Evolutionary conservation across 306 rosid species (phyloP), one percentile per base, ranked within the genome.

Genomic region (Citrullus mucosospermus): DNA sequence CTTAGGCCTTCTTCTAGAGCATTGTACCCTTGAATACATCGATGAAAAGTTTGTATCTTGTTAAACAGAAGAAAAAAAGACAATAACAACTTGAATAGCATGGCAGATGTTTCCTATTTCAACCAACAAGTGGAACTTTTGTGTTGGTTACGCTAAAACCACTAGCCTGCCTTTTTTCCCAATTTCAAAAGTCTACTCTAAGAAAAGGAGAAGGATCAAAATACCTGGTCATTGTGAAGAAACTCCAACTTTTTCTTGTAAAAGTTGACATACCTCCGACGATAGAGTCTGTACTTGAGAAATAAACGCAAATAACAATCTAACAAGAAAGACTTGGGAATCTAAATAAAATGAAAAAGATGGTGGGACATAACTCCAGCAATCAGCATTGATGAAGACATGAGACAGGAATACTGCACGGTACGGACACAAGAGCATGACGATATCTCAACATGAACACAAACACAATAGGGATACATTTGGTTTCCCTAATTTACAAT

Each of bases 171-270:
- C 16, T 25, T 22, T 70, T n/a, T 20, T 20, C 76, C 1, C 8
- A 22, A 70, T 70, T 70, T 44, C 57, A 2, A n/a, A 5, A 39
- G 55, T 12, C 6, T 44, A 48, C 41, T 3, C 36, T 48, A n/a
- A 71, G 77, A 10, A 6, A 50, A 48, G 39, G 46, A n/a, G 36
- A 51, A 72, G 59, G 43, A 72, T 50, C 57, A 65, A 65, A 80
- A 83, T 82, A 95, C 97, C 96, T 90, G 97, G 53, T 92, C 95
- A 70, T 85, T 91, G 81, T 78, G 95, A 60, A 94, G 96, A 88
- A 85, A 89, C 83, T 88, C 87, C 89, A 94, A 77, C 88, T 94
- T 94, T 76, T 67, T 83, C 85, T 90, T 94, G 90, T 94, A 94
- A 67, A 88, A 80, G 58, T 88, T 84, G 74, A 89, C 89, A 81